Evolutionary conservation across 2,329 filamentous ascomycete species (phyloP).

Genomic region (Sphaerulina populicola): DNA sequence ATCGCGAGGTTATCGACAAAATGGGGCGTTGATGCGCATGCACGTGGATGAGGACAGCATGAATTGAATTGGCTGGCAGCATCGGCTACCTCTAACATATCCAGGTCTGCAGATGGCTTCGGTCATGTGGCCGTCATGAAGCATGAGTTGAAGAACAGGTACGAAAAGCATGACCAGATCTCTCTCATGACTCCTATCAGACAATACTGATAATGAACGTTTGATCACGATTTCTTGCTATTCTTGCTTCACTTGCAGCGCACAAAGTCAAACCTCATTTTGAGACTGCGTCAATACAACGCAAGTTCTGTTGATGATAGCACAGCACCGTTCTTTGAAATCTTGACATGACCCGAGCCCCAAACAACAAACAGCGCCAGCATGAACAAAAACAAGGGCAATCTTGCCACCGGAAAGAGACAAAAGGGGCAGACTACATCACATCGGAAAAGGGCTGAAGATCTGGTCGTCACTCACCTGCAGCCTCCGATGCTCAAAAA

Average conservation of each 20-base stretch:
- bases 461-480: neutral
- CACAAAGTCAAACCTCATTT: neutral
- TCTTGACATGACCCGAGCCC: neutral
- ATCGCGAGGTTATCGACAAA: conserved; percentile 73
- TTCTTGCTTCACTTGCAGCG: neutral
- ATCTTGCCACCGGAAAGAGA: neutral
- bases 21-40: conserved; percentile 28
- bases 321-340: neutral
- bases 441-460: neutral
- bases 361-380: conserved; percentile 2
- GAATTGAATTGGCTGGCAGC: neutral
- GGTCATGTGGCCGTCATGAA: neutral
- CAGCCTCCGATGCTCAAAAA: conserved; percentile 1
- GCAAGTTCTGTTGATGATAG: neutral
- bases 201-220: neutral
- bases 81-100: neutral
- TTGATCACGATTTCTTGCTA: neutral
- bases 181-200: neutral
- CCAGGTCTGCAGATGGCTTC: neutral
- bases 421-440: neutral
- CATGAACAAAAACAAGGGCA: neutral
- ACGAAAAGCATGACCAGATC: conserved; percentile 4
- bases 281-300: neutral
- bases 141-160: conserved; percentile 4
- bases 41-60: neutral